Base-by-base conservation (phyloP, 441 rosid genomes). In the Bocquillonia castaneifolia region DNA sequence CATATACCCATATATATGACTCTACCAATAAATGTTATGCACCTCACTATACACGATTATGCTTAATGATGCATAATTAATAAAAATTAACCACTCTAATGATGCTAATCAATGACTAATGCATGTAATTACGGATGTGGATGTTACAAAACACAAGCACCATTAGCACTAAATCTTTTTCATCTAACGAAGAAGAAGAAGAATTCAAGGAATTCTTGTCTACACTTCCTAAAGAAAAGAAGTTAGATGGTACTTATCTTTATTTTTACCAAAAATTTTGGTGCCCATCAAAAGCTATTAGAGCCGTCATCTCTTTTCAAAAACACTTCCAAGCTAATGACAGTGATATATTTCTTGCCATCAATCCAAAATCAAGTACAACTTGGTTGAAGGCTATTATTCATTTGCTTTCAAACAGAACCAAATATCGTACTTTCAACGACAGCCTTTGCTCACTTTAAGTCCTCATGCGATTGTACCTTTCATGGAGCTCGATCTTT, bases 361-460 rank as follows among this genome's bases (percentile, higher is more conserved):
- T 60, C 5, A 6, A 9, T 18, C 76, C 72, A 2, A 74, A 71
- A 67, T 71, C 61, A n/a, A 70, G 70, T 14, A 66, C 72, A 8
- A 77, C 75, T 14, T 73, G 77, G 77, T 9, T 70, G 15, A 77
- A 63, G 13, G 59, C 70, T 10, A 25, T 76, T 6, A 5, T 28
- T 12, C 57, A 23, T 54, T 37, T 42, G 0, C 50, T 68, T 5
- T 26, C 23, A 10, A 67, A 66, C 8, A 68, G 72, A 8, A 10
- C 7, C 32, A 34, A 14, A 42, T 42, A 10, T 37, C 67, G 10
- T 50, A 1, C 52, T 3, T 22, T 62, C 29, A 23, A 55, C 6
- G 13, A 73, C 1, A 65, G 42, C 77, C 72, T 34, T 6, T 75
- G 22, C 53, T 26, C 32, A 31, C 59, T 22, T 45, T 52, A 1